Evolutionary conservation across 1,284 basidiomycete genomes (phyloP).

Genomic region (Sporisorium exsertum): DNA sequence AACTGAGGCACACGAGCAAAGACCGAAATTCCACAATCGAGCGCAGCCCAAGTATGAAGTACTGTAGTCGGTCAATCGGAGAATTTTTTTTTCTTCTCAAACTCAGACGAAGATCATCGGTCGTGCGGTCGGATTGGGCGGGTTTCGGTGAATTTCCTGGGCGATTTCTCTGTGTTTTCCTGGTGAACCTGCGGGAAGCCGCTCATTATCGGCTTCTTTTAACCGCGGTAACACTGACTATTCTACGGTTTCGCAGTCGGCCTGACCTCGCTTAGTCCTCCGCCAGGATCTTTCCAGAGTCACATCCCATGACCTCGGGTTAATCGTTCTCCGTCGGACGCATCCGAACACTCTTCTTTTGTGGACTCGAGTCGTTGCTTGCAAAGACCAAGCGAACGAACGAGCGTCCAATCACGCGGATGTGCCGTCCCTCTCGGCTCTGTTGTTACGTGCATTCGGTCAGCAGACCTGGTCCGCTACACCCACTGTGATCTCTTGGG

Average conservation of each 20-base stretch:
- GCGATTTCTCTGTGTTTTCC: background rate
- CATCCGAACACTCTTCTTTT: constrained; percentile 1
- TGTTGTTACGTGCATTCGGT: background rate
- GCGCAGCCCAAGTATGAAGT: background rate
- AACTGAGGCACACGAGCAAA: constrained; percentile 1
- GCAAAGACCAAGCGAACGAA: background rate
- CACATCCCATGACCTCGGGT: no score
- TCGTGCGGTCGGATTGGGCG: constrained; percentile 4
- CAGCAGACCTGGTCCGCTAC: background rate
- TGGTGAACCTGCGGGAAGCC: constrained; percentile 14
- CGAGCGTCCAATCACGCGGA: constrained; percentile 4
- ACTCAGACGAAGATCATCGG: constrained; percentile 5
- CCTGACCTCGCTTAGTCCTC: background rate
- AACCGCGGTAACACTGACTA: constrained; percentile 2
- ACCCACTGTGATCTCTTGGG: background rate
- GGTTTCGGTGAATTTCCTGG: constrained; percentile 19
- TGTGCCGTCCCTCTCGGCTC: background rate
- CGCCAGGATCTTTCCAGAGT: no score
- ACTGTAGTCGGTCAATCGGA: background rate
- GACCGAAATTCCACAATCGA: background rate
- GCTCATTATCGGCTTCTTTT: background rate
- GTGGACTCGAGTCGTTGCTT: background rate
- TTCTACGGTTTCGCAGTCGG: background rate
- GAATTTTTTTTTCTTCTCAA: constrained; percentile 14
- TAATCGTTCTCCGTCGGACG: background rate